Conservation (phyloP, 306 rosid species). For the Mimosa pudica region DNA sequence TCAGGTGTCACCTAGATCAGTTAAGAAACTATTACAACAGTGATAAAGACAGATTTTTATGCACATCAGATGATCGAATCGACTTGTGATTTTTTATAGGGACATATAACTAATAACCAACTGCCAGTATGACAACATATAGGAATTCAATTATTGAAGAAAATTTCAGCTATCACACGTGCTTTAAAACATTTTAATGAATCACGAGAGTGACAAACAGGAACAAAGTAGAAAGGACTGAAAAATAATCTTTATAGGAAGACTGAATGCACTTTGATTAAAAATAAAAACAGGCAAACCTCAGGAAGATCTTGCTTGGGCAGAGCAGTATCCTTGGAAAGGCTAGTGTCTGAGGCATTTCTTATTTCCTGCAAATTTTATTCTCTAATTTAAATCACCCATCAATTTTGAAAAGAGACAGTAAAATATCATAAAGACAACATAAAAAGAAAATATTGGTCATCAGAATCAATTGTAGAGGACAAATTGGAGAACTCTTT, state of each 20-base stretch:
- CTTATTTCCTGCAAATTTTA: slow-evolving; percentile 52
- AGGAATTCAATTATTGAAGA: slow-evolving; percentile 7
- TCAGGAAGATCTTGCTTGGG: slow-evolving; percentile 64
- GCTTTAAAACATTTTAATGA: slow-evolving; percentile 17
- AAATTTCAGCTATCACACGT: slow-evolving; percentile 13
- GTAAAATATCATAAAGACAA: background rate
- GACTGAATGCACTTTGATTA: background rate
- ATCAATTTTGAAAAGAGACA: slow-evolving; percentile 11
- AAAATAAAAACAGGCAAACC: slow-evolving; percentile 50
- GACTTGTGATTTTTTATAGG: background rate
- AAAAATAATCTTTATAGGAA: background rate
- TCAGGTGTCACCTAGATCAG: slow-evolving; percentile 74
- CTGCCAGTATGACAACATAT: background rate
- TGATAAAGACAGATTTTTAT: slow-evolving; percentile 1
- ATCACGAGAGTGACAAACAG: slow-evolving; percentile 14
- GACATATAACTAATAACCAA: background rate
- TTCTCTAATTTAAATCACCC: slow-evolving; percentile 19
- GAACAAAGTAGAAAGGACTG: background rate
- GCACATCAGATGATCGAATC: slow-evolving; percentile 12
- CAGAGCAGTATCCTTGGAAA: slow-evolving; percentile 41
- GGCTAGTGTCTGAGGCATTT: slow-evolving; percentile 43
- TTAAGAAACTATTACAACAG: slow-evolving; percentile 29
- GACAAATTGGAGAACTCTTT: background rate
- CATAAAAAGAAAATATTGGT: slow-evolving; percentile 9
- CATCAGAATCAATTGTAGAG: background rate